Evolutionary conservation across 805 yeast genomes (phyloP), one percentile per base, ranked within the genome.

Genomic region (Cyberlindnera mycetangii): DNA sequence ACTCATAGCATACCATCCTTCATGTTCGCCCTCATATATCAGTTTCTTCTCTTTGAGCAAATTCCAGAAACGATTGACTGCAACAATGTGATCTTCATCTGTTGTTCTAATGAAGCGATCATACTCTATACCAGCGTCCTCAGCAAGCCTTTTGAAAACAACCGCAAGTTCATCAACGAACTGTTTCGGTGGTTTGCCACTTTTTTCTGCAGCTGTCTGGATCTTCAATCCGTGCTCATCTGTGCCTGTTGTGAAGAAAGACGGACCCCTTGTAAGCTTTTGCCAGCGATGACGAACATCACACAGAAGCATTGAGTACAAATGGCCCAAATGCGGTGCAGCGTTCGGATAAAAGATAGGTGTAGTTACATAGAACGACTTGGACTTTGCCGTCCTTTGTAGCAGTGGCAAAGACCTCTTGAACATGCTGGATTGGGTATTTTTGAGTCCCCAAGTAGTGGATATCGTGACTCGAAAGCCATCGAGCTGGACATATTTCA

Each of bases 261-360:
- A 65, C 12, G 5, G 7, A 4, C 67, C 59, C 2, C 64, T 66
- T 9, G 65, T 61, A 27, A 83, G 65, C 15, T 56, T 55, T 30
- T 76, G 76, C 96, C 96, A 92, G 51, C 97, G 71, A 49, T 74
- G 76, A 40, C 83, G 71, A 1, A 83, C 83, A 65, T 93, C 99
- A 39, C 90, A 81, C 36, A 93, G 65, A 1, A 89, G 70, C 86
- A 89, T 85, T 5, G 96, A 79, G 62, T 93, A 89, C 32, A 89
- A 70, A 62, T 93, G 99, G 4, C 99, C 99, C 43, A 93, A 63
- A 66, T 93, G 99, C 3, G 99, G 99, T 40, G 76, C 73, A 9
- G 98, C 98, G 70, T 93, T 93, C 45, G 95, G 97, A 64, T 93
- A 93, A 65, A 90, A 93, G 20, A 93, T 93, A 0, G 99, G 99